These are phyloP conservation scores for Solanum sparsipilum DNA, from an alignment of 257 asterid species.

Conservation along the genomic window DNA sequence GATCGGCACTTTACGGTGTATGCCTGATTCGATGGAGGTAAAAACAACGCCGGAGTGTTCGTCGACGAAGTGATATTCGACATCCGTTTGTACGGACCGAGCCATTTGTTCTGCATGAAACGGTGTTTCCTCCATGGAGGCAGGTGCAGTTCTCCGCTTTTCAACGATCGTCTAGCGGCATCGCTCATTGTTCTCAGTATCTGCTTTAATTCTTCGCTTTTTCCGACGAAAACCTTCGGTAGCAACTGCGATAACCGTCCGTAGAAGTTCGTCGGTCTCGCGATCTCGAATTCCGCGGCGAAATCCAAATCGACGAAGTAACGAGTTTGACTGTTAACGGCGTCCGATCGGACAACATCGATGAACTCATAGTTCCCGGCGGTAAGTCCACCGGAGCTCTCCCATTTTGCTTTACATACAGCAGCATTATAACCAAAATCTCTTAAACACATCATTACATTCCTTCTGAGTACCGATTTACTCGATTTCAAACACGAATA, in stretches of 20 bases:
- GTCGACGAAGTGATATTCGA: neutral
- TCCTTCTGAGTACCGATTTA: constrained; percentile 22
- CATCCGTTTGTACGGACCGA: constrained; percentile 58
- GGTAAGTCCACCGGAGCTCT: constrained; percentile 50
- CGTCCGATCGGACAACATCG: constrained; percentile 36
- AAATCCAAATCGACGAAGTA: constrained; percentile 64
- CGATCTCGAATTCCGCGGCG: constrained; percentile 60
- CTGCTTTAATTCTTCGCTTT: constrained; percentile 40
- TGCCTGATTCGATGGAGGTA: neutral
- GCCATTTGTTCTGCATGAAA: constrained; percentile 72
- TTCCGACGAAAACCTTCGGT: constrained; percentile 51
- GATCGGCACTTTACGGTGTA: constrained; percentile 1
- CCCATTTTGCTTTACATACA: constrained; percentile 72
- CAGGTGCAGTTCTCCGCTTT: constrained; percentile 36
- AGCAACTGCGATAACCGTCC: constrained; percentile 20
- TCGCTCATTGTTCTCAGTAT: constrained; percentile 50
- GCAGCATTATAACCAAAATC: constrained; percentile 70
- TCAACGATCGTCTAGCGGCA: constrained; percentile 55
- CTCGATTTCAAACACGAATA: constrained; percentile 19
- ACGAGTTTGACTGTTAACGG: constrained; percentile 8
- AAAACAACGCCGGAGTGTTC: neutral
- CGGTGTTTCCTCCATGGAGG: constrained; percentile 94
- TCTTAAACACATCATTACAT: constrained; percentile 55
- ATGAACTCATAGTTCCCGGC: constrained; percentile 71
- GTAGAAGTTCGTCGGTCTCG: constrained; percentile 51